Base-by-base conservation (phyloP, 2,329 filamentous ascomycete species). In the Arthrobotrys sphaeroides region DNA sequence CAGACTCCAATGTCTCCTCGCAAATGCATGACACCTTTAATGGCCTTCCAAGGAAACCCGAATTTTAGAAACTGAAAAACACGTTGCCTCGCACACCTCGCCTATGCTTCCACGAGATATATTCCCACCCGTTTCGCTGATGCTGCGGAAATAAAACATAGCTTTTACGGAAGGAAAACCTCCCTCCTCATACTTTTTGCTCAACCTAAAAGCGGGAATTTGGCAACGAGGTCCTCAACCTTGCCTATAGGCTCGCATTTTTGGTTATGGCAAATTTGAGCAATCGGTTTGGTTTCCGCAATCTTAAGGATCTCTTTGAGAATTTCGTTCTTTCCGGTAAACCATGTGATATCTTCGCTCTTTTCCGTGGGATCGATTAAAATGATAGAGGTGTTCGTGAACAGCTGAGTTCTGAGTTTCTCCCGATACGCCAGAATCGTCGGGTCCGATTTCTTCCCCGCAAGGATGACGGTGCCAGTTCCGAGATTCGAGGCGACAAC, bases 401-500 rank as follows among this genome's bases (percentile, higher is more conserved):
- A 55, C 26, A 78, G 49, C 22, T 69, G 78, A 20, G 57, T 80
- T 51, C 84, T 81, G 18, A 84, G 81, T 77, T 82, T 82, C 53
- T 80, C 80, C 24, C 86, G 33, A 62, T 83, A 84, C 31, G 82
- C 81, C 3, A 84, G 81, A 0, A 84, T 83, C 5, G 78, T 43
- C 77, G 81, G 49, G 81, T 82, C 28, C 81, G 59, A 73, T 24
- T 78, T 80, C 20, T 74, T 79, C 20, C 80, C 80, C 9, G 77
- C 77, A 24, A 90, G 84, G 7, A 90, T 86, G 1, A 89, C 81
- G 16, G 86, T 86, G 64, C 86, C 86, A 1, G 89, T 86, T 0
- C 93, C 93, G 2, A 96, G 83, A 73, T 90, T 88, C 2, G 90
- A 88, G 0, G 89, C 88, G 7, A 97, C 92, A 1, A 98, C 88